Evolutionary conservation across 176 grass and related monocot species (phyloP).

Genomic region (Rhynchospora breviuscula): DNA sequence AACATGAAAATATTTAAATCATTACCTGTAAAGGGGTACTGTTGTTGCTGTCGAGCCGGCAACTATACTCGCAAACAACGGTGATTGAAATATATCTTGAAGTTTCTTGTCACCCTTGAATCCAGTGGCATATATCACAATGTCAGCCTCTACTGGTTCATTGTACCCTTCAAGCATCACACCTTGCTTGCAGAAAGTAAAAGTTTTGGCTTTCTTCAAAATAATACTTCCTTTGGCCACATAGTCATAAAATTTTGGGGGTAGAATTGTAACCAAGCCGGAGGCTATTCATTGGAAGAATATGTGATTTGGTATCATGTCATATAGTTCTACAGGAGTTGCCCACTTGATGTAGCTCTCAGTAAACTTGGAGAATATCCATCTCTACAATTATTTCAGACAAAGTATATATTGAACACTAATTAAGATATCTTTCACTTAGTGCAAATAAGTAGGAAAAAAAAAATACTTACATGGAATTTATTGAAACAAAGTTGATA

Average conservation of each 20-base stretch:
- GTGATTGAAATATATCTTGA: conserved; percentile 28
- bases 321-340: conserved; percentile 34
- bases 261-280: conserved; percentile 26
- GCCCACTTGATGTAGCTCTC: conserved; percentile 27
- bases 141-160: conserved; percentile 14
- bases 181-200: conserved; percentile 34
- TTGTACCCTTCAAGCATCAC: conserved; percentile 26
- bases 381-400: conserved; percentile 38
- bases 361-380: conserved; percentile 23
- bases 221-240: conserved; percentile 33
- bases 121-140: conserved; percentile 45
- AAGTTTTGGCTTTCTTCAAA: conserved; percentile 26
- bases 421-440: not conserved
- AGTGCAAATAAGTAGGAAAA: not conserved
- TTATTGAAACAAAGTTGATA: not conserved
- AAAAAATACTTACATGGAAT: not conserved
- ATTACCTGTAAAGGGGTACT: conserved; percentile 18
- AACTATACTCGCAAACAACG: conserved; percentile 15
- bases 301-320: conserved; percentile 40
- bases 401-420: no score
- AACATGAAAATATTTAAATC: not conserved
- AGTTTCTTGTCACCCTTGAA: conserved; percentile 48
- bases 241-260: conserved; percentile 33
- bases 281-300: conserved; percentile 28
- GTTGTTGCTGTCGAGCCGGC: conserved; percentile 18